A percentile compares a stretch with the other conserved stretches of the same genome.
phyloP scores from a whole-genome alignment of 2,329 filamentous ascomycete species.

The Pseudovirgaria hyperparasitica region DNA sequence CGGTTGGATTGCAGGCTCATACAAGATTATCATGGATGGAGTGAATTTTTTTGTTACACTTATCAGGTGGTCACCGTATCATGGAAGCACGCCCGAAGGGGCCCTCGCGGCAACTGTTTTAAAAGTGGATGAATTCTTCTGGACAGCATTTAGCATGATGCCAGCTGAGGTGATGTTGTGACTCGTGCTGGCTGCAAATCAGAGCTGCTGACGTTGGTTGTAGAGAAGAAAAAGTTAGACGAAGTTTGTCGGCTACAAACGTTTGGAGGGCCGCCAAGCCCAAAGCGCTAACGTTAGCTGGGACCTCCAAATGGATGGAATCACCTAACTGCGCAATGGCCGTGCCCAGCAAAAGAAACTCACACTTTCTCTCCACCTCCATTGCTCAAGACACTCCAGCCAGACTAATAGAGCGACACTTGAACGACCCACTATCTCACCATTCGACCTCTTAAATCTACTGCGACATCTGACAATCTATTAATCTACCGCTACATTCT shows the following conservation, averaged over 20 bases:
- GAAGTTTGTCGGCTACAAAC: constrained; percentile 1
- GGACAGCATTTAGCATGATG: constrained; percentile 61
- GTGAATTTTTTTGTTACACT: no score
- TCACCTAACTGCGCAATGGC: no score
- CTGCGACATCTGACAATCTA: constrained; percentile 1
- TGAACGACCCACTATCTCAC: constrained; percentile 4
- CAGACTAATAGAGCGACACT: constrained; percentile 1
- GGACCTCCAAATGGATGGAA: no score
- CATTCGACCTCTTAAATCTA: background rate
- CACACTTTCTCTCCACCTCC: no score
- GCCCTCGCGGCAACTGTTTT: constrained; percentile 76
- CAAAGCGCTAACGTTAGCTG: background rate
- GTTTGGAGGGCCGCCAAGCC: constrained; percentile 1
- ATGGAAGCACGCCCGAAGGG: constrained; percentile 45
- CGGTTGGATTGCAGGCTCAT: no score
- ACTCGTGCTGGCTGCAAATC: constrained; percentile 56
- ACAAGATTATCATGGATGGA: no score
- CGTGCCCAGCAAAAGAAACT: no score
- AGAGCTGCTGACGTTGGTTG: constrained; percentile 45
- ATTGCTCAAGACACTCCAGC: background rate
- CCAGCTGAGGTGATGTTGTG: constrained; percentile 45
- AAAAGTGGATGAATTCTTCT: constrained; percentile 54
- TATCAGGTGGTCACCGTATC: constrained; percentile 58
- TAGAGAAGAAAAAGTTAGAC: constrained; percentile 3
- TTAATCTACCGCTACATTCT: constrained; percentile 3